Evolutionary conservation across 2,329 filamentous ascomycete genomes (phyloP), one percentile per base, ranked within the genome.

Genomic region (Daldinia eschscholtzii): DNA sequence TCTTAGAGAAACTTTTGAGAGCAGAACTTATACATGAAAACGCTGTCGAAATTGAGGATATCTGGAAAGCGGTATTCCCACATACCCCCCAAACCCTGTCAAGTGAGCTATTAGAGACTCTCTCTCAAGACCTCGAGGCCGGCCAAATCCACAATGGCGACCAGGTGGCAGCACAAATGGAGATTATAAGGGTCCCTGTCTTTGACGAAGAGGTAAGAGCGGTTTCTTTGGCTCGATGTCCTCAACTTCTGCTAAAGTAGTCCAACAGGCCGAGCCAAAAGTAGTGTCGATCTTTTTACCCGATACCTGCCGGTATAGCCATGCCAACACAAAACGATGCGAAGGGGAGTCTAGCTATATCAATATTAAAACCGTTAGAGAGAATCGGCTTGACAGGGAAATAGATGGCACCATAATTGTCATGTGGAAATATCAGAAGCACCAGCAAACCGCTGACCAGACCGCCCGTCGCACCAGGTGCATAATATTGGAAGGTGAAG

Each of bases 401-500:
- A 23, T n/a, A 4, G 35, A 42, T n/a, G 37, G 18, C 6, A 61
- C 58, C 2, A 30, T 56, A 23, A 33, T 53, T 23, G 33, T 53
- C 23, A 28, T 15, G 58, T 53, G 58, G 57, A 48, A n/a, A 50
- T n/a, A 23, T 41, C 30, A 50, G 30, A 61, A 15, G 12, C 15
- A 23, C 13, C 15, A 53, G 35, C 57, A n/a, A 20, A 33, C 12
- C 6, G 28, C 35, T 20, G 37, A 61, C 58, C 35, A 61, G 35
- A 55, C 58, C 44, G 20, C 20, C 20, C 23, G 35, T 20, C 37
- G 53, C 44, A 61, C 58, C 44, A 33, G 37, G 53, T 61, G 57
- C 48, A 28, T 20, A 44, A 37, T 55, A 15, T 37, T 61, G 28
- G 50, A 39, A 33, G 57, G 33, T 15, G 42, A 55, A 26, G 37